phyloP scores from a whole-genome alignment of 805 yeast species.

The Lachancea mirantina region DNA sequence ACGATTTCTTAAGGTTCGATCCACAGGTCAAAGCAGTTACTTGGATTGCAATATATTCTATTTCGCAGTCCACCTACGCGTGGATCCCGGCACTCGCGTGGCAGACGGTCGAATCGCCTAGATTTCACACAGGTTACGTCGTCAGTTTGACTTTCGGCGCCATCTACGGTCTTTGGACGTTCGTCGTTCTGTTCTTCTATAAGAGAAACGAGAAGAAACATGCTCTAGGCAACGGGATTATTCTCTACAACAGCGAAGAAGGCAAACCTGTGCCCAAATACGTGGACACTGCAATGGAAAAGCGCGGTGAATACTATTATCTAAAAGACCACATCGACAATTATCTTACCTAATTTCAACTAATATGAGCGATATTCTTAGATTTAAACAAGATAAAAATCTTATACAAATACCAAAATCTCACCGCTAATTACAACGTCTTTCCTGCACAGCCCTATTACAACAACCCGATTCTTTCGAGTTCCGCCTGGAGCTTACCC shows the following conservation, averaged over 20 bases:
- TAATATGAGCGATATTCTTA: neutral
- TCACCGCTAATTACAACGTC: too few species aligned
- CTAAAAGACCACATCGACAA: slow-evolving; percentile 4
- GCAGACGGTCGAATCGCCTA: slow-evolving; percentile 53
- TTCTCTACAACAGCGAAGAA: slow-evolving; percentile 36
- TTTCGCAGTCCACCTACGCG: slow-evolving; percentile 54
- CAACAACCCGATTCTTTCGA: slow-evolving; percentile 24
- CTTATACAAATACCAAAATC: slow-evolving; percentile 1
- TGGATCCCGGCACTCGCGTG: slow-evolving; percentile 49
- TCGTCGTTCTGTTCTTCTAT: slow-evolving; percentile 46
- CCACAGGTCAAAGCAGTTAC: slow-evolving; percentile 49
- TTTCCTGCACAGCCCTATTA: neutral
- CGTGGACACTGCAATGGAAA: slow-evolving; percentile 23
- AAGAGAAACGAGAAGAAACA: slow-evolving; percentile 43
- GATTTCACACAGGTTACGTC: slow-evolving; percentile 46
- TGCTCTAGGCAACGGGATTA: slow-evolving; percentile 44
- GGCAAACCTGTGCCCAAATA: slow-evolving; percentile 26
- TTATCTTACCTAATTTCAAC: neutral
- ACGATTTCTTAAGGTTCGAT: slow-evolving; percentile 51
- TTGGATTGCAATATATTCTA: slow-evolving; percentile 48
- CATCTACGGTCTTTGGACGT: slow-evolving; percentile 42
- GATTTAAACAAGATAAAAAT: neutral
- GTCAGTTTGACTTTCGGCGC: slow-evolving; percentile 43
- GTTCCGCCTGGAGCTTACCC: slow-evolving; percentile 20
- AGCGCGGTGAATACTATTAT: slow-evolving; percentile 27